Evolutionary conservation across 2,329 filamentous ascomycete species (phyloP).

Genomic region (Mariannaea elegans): DNA sequence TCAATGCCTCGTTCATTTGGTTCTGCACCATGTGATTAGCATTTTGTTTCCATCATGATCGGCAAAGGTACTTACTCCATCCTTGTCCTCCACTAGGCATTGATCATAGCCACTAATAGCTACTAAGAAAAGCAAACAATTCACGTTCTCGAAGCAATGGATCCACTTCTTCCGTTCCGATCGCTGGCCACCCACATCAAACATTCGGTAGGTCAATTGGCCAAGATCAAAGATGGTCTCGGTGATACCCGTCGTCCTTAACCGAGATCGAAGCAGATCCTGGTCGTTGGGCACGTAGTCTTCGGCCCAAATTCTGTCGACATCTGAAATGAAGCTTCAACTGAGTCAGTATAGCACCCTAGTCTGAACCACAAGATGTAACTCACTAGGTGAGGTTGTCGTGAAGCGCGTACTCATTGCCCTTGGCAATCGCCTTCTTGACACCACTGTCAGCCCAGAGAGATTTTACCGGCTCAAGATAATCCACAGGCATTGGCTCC

Average conservation of each 20-base stretch:
- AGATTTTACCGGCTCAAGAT: slow-evolving; percentile 80
- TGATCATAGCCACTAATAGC: slow-evolving; percentile 97
- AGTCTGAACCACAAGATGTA: neutral
- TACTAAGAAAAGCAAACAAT: slow-evolving; percentile 90
- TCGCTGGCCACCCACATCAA: slow-evolving; percentile 90
- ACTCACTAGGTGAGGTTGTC: slow-evolving; percentile 94
- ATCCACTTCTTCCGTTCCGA: slow-evolving; percentile 98
- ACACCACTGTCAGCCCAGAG: slow-evolving; percentile 88
- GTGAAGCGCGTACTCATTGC: slow-evolving; percentile 95
- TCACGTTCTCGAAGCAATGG: slow-evolving; percentile 94
- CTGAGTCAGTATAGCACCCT: slow-evolving; percentile 29
- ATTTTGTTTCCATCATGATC: neutral
- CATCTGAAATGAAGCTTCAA: slow-evolving; percentile 80
- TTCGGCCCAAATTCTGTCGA: slow-evolving; percentile 78
- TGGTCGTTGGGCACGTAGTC: slow-evolving; percentile 92
- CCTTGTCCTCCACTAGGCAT: slow-evolving; percentile 94
- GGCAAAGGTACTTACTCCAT: slow-evolving; percentile 73
- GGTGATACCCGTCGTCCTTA: slow-evolving; percentile 94
- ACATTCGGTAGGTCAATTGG: slow-evolving; percentile 95
- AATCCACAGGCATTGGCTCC: slow-evolving; percentile 81
- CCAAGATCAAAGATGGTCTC: slow-evolving; percentile 94
- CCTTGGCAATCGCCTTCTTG: slow-evolving; percentile 86
- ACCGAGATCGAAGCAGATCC: slow-evolving; percentile 88
- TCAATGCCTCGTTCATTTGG: slow-evolving; percentile 90
- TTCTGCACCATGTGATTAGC: slow-evolving; percentile 62